Percentiles rank a stretch among this genome's conserved stretches.
Conservation (phyloP, 371 early-diverging fungal species). For the Mortierella sp. region DNA sequence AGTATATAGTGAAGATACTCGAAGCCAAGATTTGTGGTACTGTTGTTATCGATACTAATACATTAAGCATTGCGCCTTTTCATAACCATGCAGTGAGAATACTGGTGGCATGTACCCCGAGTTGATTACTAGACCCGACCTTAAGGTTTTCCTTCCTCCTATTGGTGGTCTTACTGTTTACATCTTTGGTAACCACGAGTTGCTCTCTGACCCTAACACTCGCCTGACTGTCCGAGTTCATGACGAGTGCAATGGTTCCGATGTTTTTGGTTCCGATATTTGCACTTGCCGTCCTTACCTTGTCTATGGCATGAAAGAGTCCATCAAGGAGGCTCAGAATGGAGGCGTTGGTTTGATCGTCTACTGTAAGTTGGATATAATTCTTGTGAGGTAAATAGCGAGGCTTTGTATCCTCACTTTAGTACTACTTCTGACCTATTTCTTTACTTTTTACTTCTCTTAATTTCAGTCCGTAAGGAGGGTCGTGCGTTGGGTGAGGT, state of each 20-base stretch:
- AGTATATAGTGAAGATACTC: background rate
- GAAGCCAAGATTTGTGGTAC: background rate
- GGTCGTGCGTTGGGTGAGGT: conserved; percentile 97
- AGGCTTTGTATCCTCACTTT: background rate
- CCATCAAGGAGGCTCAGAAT: conserved; percentile 90
- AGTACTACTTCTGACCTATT: background rate
- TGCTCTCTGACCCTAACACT: conserved; percentile 85
- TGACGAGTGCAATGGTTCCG: conserved; percentile 94
- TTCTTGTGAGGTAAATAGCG: background rate
- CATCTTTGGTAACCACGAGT: conserved; percentile 91
- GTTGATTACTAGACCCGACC: conserved; percentile 93
- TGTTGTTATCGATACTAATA: conserved; percentile 9
- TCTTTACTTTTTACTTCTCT: background rate
- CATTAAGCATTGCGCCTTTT: conserved; percentile 45
- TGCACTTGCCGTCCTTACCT: conserved; percentile 97
- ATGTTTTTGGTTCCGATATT: conserved; percentile 94
- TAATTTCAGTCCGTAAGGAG: conserved; percentile 84
- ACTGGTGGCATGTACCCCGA: conserved; percentile 98
- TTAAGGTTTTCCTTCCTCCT: conserved; percentile 95
- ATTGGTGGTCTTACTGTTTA: conserved; percentile 96
- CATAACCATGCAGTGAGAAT: conserved; percentile 63
- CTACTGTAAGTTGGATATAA: conserved; percentile 73
- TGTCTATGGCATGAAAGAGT: conserved; percentile 94
- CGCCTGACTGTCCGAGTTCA: conserved; percentile 92
- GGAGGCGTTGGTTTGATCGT: conserved; percentile 96